Percentiles rank a stretch among this genome's conserved stretches.
Conservation (phyloP, 768 basidiomycete species). For the Mycena galopus region DNA sequence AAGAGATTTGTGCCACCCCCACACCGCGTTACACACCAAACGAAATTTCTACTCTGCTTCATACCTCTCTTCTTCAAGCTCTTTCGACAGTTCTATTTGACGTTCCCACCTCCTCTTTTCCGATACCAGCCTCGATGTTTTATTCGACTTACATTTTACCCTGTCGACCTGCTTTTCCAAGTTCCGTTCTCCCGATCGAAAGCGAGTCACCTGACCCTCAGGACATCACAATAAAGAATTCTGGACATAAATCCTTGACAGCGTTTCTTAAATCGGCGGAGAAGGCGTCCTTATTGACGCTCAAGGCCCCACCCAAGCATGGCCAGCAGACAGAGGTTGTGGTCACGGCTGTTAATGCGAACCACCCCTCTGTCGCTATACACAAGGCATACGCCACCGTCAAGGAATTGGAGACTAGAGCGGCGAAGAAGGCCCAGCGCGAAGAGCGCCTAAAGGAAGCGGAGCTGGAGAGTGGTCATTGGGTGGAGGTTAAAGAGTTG, state of each 20-base stretch:
- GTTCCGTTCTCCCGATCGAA: slow-evolving; percentile 45
- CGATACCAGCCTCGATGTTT: slow-evolving; percentile 81
- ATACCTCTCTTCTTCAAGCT: slow-evolving; percentile 73
- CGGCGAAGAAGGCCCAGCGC: slow-evolving; percentile 68
- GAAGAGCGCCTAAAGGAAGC: slow-evolving; percentile 65
- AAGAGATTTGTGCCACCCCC: slow-evolving; percentile 14
- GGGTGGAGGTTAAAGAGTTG: slow-evolving; percentile 73
- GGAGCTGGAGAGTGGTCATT: slow-evolving; percentile 56
- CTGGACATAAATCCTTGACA: slow-evolving; percentile 83
- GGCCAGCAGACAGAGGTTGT: slow-evolving; percentile 65
- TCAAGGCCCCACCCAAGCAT: slow-evolving; percentile 73
- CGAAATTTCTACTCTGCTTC: slow-evolving; percentile 72
- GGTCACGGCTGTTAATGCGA: slow-evolving; percentile 64
- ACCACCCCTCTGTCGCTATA: slow-evolving; percentile 67
- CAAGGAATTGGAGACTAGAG: slow-evolving; percentile 73
- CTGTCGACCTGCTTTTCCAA: slow-evolving; percentile 77
- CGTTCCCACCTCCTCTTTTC: slow-evolving; percentile 69
- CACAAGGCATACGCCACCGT: slow-evolving; percentile 72
- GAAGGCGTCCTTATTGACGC: slow-evolving; percentile 78
- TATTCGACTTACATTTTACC: slow-evolving; percentile 86
- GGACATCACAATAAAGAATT: slow-evolving; percentile 81
- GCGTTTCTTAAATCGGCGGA: slow-evolving; percentile 84
- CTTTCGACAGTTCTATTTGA: slow-evolving; percentile 64
- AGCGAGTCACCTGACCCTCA: slow-evolving; percentile 47
- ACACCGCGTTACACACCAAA: slow-evolving; percentile 29